Conservation (phyloP, 208 protist species). For the Zelonia costaricensis region DNA sequence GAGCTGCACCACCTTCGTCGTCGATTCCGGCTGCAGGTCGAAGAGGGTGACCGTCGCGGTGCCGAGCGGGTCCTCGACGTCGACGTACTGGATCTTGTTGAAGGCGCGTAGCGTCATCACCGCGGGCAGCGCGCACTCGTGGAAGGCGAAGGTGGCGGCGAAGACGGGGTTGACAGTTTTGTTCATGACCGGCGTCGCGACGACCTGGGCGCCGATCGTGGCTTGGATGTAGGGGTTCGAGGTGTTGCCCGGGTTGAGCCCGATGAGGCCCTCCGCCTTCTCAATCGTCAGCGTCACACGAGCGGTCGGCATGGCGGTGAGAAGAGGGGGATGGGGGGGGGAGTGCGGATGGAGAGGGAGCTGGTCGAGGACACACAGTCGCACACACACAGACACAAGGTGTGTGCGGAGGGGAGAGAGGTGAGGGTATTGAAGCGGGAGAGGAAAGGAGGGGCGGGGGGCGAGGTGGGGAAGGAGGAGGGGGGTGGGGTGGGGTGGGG, state of each 20-base stretch:
- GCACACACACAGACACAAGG: neutral
- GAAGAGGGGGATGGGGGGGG: neutral
- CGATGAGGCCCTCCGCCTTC: conserved; percentile 62
- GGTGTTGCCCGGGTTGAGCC: conserved; percentile 63
- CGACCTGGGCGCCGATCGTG: conserved; percentile 50
- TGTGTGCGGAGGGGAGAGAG: neutral
- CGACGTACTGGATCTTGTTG: conserved; percentile 53
- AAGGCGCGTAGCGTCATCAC: conserved; percentile 64
- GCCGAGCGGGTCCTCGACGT: conserved; percentile 72
- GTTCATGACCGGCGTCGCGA: conserved; percentile 37
- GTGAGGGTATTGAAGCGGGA: neutral
- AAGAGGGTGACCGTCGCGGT: conserved; percentile 77
- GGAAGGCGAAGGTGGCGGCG: conserved; percentile 57
- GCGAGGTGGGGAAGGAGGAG: conserved; percentile 5
- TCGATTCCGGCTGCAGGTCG: conserved; percentile 27
- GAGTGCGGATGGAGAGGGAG: neutral
- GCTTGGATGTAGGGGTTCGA: conserved; percentile 76
- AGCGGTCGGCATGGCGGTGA: conserved; percentile 19
- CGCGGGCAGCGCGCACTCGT: conserved; percentile 58
- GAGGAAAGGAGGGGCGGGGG: conserved; percentile 1
- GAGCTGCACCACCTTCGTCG: conserved; percentile 47
- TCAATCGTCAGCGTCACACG: conserved; percentile 51
- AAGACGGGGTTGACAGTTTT: conserved; percentile 64
- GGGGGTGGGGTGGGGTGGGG: neutral
- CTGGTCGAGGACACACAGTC: neutral